These are phyloP conservation scores for Raffaelea albimanens DNA, from an alignment of 2,329 filamentous ascomycete genomes.

Conservation along the genomic window DNA sequence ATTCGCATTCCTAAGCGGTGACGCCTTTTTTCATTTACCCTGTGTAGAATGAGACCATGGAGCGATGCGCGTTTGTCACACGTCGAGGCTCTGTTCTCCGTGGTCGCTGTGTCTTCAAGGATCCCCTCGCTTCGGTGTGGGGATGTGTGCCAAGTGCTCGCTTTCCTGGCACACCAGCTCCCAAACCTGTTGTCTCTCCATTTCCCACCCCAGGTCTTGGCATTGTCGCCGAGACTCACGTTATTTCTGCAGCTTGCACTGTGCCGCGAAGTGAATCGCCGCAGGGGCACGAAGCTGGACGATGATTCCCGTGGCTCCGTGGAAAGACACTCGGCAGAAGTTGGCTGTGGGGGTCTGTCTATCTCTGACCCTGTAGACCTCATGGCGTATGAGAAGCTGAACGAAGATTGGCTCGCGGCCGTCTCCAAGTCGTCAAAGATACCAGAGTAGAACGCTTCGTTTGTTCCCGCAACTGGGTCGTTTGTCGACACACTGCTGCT, in stretches of 20 bases:
- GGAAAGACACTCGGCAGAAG: background rate
- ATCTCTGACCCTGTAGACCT: background rate
- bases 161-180: background rate
- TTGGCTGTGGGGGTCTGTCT: background rate
- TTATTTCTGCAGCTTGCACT: background rate
- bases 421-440: background rate
- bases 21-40: no score
- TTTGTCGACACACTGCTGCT: no score
- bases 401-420: background rate
- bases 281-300: background rate
- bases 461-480: background rate
- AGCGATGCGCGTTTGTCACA: no score
- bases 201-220: background rate
- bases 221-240: no score
- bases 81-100: no score
- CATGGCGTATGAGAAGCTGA: background rate
- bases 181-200: background rate
- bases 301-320: no score
- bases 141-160: background rate
- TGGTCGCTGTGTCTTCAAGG: no score
- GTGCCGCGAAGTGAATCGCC: background rate
- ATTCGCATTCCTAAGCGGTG: no score
- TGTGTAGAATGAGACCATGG: no score
- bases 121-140: background rate
- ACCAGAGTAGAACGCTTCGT: background rate